Evolutionary conservation across 2,329 filamentous ascomycete species (phyloP), one percentile per base, ranked within the genome.

Genomic region (Colletotrichum sp.): DNA sequence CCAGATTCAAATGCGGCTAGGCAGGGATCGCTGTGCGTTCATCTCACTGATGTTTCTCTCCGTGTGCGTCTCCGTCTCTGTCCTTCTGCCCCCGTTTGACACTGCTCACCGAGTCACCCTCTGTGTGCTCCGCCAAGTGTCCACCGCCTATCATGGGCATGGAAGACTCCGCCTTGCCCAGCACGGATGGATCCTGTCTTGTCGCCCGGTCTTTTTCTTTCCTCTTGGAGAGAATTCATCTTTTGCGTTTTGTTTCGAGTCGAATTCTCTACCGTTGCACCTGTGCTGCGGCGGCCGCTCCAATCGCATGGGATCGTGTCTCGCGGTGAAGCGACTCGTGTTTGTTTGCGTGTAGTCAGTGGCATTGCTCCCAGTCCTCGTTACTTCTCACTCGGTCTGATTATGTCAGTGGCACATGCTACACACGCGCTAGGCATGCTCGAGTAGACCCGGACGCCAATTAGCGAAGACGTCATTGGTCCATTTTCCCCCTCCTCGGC

Each of bases 391-490:
- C 44, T 52, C 44, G 44, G n/a, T 52, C 39, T 32, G n/a, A 22
- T 36, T 22, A 61, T 73, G 73, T 63, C 73, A 69, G 63, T 76
- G 73, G 71, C 70, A 76, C 64, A 76, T 73, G 73, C 59, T 64
- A 22, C 34, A 64, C 30, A 44, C 57, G 57, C 55, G 39, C 19
- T 44, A 52, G 72, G 70, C 39, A 19, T n/a, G 44, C 15, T 22
- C 57, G 57, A 64, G 55, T 57, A 16, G 16, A 30, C 34, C 49
- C 44, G 34, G 70, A 55, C 59, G 12, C 57, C 57, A 65, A 49
- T 49, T 64, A 32, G 13, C 39, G 30, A 22, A 19, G 32, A 27
- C 57, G 27, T 64, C 64, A 76, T 76, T 69, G 73, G 70, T 11
- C 59, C 36, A 69, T 57, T 25, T 22, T 2, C 29, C 27, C 49